A percentile compares a stretch with the other conserved stretches of the same genome.
Evolutionary conservation across 345 rosid genomes (phyloP).

Genomic region (Ceriops tagal): DNA sequence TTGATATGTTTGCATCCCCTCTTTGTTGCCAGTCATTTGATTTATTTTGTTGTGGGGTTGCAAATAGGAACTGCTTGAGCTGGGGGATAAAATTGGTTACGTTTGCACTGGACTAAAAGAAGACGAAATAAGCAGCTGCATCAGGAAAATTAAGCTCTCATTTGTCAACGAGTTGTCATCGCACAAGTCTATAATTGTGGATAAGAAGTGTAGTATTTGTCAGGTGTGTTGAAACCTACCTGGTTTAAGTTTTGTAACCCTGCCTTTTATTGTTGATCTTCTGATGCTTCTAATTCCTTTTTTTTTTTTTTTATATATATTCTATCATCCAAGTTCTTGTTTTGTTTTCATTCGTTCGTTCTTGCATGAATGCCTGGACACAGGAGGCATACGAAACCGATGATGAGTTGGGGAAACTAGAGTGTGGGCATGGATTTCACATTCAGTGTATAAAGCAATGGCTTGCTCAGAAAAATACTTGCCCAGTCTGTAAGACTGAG

Average conservation of each 20-base stretch:
- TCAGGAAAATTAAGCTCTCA: slow-evolving; percentile 52
- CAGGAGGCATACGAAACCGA: slow-evolving; percentile 79
- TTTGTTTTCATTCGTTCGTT: neutral
- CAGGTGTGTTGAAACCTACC: slow-evolving; percentile 43
- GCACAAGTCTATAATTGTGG: slow-evolving; percentile 26
- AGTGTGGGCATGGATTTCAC: slow-evolving; percentile 80
- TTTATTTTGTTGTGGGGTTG: slow-evolving; percentile 7
- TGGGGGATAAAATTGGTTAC: slow-evolving; percentile 80
- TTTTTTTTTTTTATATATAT: neutral
- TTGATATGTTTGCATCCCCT: neutral
- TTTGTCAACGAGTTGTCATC: slow-evolving; percentile 32
- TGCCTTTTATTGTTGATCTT: neutral
- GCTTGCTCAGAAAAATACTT: slow-evolving; percentile 71
- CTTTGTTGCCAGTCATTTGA: neutral
- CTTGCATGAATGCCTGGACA: neutral
- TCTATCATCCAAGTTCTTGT: neutral
- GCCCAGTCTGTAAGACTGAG: slow-evolving; percentile 78
- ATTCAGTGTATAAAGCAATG: slow-evolving; percentile 77
- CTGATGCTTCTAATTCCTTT: neutral
- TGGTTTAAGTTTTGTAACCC: neutral
- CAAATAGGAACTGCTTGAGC: slow-evolving; percentile 75
- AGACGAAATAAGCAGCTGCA: slow-evolving; percentile 63
- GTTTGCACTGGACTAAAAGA: slow-evolving; percentile 82
- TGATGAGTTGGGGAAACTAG: slow-evolving; percentile 63
- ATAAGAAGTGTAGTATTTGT: slow-evolving; percentile 80